These are phyloP conservation scores for Psilocybe cyanescens DNA, from an alignment of 768 basidiomycete genomes.

Conservation along the genomic window DNA sequence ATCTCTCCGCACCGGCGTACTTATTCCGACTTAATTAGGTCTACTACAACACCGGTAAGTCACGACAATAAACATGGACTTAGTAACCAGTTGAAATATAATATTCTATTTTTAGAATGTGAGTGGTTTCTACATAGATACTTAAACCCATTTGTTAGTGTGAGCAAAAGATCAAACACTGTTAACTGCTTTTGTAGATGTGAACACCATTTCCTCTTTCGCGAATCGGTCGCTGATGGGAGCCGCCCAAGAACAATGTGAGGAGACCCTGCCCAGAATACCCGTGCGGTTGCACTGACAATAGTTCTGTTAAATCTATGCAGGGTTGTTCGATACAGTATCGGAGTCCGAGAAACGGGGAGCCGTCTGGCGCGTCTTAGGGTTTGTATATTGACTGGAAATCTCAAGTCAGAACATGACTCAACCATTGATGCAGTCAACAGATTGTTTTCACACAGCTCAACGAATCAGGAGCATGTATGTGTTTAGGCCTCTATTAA, in stretches of 20 bases:
- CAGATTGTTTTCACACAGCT: slow-evolving; percentile 61
- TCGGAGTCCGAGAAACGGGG: slow-evolving; percentile 47
- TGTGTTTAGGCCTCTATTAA: slow-evolving; percentile 15
- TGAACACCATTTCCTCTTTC: slow-evolving; percentile 45
- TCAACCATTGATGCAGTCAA: slow-evolving; percentile 36
- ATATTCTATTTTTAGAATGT: slow-evolving; percentile 17
- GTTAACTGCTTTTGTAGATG: slow-evolving; percentile 32
- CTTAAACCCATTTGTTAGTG: not conserved
- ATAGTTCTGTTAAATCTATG: not conserved
- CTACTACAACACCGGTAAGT: slow-evolving; percentile 53
- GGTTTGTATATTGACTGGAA: slow-evolving; percentile 31
- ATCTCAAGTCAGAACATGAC: not conserved
- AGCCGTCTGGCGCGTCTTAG: slow-evolving; percentile 58
- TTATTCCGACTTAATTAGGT: slow-evolving; percentile 29
- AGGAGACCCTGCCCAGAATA: slow-evolving; percentile 6
- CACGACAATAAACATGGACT: not conserved
- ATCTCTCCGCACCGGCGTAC: not conserved
- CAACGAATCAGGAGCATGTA: slow-evolving; percentile 39
- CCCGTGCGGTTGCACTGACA: not conserved
- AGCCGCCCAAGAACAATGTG: slow-evolving; percentile 55
- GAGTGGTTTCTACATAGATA: not conserved
- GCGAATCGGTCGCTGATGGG: slow-evolving; percentile 59
- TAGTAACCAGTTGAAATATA: not conserved
- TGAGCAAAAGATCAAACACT: not conserved
- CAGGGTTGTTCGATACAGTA: slow-evolving; percentile 54